Evolutionary conservation across 2,329 filamentous ascomycete species (phyloP).

Genomic region (Neopestalotiopsis clavispora): DNA sequence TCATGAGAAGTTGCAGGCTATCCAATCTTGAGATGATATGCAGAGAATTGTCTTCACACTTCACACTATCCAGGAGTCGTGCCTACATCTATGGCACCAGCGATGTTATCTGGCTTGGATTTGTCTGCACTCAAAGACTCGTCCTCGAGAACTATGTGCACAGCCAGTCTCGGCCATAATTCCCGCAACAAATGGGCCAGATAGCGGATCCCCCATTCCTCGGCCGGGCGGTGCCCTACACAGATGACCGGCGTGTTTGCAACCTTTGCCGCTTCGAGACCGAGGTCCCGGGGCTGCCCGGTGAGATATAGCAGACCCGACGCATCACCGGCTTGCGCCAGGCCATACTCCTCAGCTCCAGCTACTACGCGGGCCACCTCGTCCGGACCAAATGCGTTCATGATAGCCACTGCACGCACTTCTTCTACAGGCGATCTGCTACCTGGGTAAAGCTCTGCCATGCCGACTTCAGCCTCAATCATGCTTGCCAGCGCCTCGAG

Average conservation of each 20-base stretch:
- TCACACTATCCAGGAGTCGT: neutral
- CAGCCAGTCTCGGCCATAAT: slow-evolving; percentile 19
- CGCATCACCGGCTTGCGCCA: neutral
- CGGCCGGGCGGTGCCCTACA: slow-evolving; percentile 23
- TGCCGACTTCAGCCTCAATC: slow-evolving; percentile 16
- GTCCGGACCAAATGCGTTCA: slow-evolving; percentile 27
- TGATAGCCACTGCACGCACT: slow-evolving; percentile 21
- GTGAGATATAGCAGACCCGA: slow-evolving; percentile 23
- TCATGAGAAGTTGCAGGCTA: too few species aligned
- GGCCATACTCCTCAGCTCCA: slow-evolving; percentile 3
- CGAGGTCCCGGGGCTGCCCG: slow-evolving; percentile 22
- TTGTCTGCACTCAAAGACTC: neutral
- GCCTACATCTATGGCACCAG: neutral
- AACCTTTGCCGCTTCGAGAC: slow-evolving; percentile 20
- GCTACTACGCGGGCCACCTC: slow-evolving; percentile 22
- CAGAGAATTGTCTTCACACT: neutral
- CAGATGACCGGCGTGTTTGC: slow-evolving; percentile 22
- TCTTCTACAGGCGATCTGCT: neutral
- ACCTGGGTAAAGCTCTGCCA: slow-evolving; percentile 18
- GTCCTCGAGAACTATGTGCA: slow-evolving; percentile 23
- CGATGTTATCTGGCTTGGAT: neutral
- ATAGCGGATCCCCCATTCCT: slow-evolving; percentile 26
- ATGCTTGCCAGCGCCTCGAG: neutral
- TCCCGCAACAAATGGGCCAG: slow-evolving; percentile 16
- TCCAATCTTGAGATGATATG: neutral